Conservation (phyloP, 179 eudicot species). For the Beta lomatogona region DNA sequence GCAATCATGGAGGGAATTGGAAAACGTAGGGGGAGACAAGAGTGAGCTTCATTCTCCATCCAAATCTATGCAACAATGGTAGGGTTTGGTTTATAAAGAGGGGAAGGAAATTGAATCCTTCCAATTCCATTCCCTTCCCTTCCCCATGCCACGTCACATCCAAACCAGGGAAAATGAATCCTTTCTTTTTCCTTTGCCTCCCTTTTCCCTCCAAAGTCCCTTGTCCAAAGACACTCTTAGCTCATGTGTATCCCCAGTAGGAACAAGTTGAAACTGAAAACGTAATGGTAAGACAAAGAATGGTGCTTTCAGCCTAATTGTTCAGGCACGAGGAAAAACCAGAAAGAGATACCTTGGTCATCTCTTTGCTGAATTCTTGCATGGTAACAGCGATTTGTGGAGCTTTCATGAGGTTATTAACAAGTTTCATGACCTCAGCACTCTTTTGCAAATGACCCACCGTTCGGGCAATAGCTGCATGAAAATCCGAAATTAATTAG, state of each 20-base stretch:
- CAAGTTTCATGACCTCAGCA: constrained; percentile 96
- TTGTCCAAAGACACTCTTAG: background rate
- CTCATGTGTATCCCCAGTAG: background rate
- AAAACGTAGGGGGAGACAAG: no score
- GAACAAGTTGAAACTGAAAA: background rate
- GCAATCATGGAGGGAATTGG: no score
- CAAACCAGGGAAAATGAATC: background rate
- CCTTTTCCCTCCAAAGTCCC: background rate
- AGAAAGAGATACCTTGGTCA: constrained; percentile 71
- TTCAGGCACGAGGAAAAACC: background rate
- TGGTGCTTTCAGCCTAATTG: no score
- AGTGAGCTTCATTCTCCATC: background rate
- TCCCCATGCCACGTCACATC: background rate
- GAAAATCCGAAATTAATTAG: background rate
- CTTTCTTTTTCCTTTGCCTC: background rate
- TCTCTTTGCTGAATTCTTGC: constrained; percentile 97
- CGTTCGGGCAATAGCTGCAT: constrained; percentile 91
- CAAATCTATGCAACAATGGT: background rate
- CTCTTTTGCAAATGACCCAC: constrained; percentile 95
- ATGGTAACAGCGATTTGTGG: constrained; percentile 86
- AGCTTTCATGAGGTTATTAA: constrained; percentile 93
- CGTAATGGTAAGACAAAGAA: background rate
- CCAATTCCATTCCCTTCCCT: background rate
- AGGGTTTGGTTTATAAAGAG: no score
- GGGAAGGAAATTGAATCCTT: background rate